Conservation (phyloP, 176 grass and related monocot species). For the Otatea glauca region DNA sequence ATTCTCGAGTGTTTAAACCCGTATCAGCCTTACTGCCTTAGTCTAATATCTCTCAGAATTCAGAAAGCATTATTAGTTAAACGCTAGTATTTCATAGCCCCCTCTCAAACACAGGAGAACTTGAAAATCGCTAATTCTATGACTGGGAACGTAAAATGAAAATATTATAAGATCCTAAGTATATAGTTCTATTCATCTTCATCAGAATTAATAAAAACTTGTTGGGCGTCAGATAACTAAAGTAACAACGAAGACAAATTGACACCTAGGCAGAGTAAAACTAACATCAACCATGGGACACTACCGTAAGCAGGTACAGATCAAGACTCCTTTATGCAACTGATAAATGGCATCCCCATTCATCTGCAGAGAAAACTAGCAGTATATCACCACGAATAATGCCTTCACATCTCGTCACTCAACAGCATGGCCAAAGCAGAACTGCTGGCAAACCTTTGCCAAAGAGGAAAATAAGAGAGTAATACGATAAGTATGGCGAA, state of each 20-base stretch:
- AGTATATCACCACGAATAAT: neutral
- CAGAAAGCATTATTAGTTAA: neutral
- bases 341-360: neutral
- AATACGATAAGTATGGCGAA: neutral
- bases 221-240: neutral
- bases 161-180: neutral
- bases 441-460: slow-evolving; percentile 19
- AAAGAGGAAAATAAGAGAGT: neutral
- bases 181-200: neutral
- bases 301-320: neutral
- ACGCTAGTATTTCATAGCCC: neutral
- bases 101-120: neutral
- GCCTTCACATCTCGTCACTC: neutral
- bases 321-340: neutral
- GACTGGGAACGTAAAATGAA: neutral
- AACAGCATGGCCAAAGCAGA: slow-evolving; percentile 6
- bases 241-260: neutral
- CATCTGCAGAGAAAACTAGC: slow-evolving; percentile 2
- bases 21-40: too few relatives aligned
- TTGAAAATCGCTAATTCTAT: neutral
- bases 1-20: too few relatives aligned
- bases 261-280: neutral
- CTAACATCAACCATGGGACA: neutral
- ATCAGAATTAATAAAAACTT: neutral
- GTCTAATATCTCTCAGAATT: too few relatives aligned